Evolutionary conservation across 208 protist species (phyloP).

Genomic region (Leptomonas seymouri): DNA sequence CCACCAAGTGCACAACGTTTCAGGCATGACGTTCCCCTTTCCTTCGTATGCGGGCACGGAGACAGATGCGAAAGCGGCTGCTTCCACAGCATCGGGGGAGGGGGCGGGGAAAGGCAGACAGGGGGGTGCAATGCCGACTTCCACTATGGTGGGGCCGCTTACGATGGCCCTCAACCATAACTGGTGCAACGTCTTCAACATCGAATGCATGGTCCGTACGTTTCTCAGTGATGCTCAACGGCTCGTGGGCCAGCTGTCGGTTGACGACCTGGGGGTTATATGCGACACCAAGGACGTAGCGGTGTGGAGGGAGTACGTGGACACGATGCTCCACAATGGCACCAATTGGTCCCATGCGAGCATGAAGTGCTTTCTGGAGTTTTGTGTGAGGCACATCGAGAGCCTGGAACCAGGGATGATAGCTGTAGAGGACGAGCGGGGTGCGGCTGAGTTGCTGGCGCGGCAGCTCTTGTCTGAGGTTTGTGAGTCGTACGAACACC

Average conservation of each 20-base stretch:
- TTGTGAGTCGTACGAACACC: not conserved
- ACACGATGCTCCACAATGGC: constrained; percentile 55
- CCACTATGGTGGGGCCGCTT: constrained; percentile 27
- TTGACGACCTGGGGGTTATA: constrained; percentile 44
- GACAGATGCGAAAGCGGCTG: too few relatives aligned
- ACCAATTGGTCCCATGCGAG: constrained; percentile 71
- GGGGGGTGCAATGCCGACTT: not conserved
- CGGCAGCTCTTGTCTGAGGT: constrained; percentile 2
- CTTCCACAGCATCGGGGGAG: too few relatives aligned
- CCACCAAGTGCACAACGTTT: constrained; percentile 88
- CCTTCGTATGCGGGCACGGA: not conserved
- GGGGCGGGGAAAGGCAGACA: too few relatives aligned
- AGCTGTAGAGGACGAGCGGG: constrained; percentile 6
- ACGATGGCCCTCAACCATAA: constrained; percentile 89
- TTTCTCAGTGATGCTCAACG: constrained; percentile 54
- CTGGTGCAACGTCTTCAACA: constrained; percentile 81
- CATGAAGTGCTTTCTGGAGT: constrained; percentile 51
- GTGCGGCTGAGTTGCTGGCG: not conserved
- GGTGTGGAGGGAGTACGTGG: constrained; percentile 49
- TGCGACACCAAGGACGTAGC: constrained; percentile 41
- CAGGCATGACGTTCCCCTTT: constrained; percentile 41
- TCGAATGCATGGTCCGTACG: constrained; percentile 52
- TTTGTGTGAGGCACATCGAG: constrained; percentile 14
- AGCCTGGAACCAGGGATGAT: not conserved
- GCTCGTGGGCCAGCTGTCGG: constrained; percentile 38